phyloP scores from a whole-genome alignment of 2,329 filamentous ascomycete genomes.

The Clathrospora elynae region DNA sequence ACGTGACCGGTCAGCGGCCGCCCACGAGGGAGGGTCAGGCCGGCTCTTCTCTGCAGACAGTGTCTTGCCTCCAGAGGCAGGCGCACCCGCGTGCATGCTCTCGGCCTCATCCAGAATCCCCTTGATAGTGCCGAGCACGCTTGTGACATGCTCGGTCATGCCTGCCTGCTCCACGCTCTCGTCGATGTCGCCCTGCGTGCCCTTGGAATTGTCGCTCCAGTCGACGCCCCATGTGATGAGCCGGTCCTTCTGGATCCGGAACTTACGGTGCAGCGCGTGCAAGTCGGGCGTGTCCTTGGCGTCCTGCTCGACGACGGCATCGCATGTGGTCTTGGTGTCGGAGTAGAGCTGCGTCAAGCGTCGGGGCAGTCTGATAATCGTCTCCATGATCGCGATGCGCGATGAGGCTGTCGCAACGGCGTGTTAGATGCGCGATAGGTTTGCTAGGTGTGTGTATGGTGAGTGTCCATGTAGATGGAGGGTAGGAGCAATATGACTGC shows the following conservation, averaged over 20 bases:
- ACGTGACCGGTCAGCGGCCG: constrained; percentile 71
- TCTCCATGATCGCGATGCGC: constrained; percentile 37
- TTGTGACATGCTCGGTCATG: constrained; percentile 75
- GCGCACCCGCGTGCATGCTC: constrained; percentile 64
- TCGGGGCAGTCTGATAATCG: constrained; percentile 44
- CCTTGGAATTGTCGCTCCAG: constrained; percentile 71
- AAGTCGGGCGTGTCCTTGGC: constrained; percentile 69
- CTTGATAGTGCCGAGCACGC: constrained; percentile 80
- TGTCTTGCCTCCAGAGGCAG: constrained; percentile 38
- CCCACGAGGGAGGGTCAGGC: constrained; percentile 44
- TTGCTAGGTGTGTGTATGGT: constrained; percentile 10
- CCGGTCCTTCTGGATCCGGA: constrained; percentile 79
- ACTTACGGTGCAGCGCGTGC: constrained; percentile 73
- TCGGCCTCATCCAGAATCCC: constrained; percentile 79
- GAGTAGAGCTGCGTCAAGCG: constrained; percentile 69
- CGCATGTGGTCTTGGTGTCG: constrained; percentile 78
- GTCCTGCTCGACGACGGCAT: constrained; percentile 68
- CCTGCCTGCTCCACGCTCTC: constrained; percentile 70
- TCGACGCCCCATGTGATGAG: constrained; percentile 79
- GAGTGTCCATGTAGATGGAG: constrained; percentile 22
- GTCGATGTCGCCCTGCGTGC: constrained; percentile 70
- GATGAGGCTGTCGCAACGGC: constrained; percentile 5
- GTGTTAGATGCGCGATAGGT: constrained; percentile 8
- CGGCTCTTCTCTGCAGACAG: constrained; percentile 46
- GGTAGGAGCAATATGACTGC: constrained; percentile 31